These are phyloP conservation scores for Acrocalymma vagum DNA, from an alignment of 2,329 filamentous ascomycete species.

Conservation along the genomic window DNA sequence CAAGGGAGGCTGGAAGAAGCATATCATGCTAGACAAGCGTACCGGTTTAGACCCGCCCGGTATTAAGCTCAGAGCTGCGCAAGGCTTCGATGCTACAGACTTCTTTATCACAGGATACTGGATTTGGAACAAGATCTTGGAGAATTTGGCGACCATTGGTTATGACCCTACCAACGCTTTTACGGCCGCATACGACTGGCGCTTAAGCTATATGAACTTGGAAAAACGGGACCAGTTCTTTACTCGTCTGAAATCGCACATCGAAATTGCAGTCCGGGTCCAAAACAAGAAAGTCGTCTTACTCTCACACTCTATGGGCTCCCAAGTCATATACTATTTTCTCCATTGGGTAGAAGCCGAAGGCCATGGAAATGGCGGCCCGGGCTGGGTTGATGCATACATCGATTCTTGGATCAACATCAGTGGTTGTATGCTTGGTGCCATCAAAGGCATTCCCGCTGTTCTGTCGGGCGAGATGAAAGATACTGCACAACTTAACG, in stretches of 20 bases:
- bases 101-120: conserved; percentile 92
- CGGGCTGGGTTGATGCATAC: conserved; percentile 87
- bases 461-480: conserved; percentile 97
- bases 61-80: conserved; percentile 89
- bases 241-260: conserved; percentile 85
- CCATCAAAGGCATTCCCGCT: conserved; percentile 88
- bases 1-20: conserved; percentile 92
- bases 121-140: conserved; percentile 99
- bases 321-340: conserved; percentile 89
- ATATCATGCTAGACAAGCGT: conserved; percentile 94
- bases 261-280: conserved; percentile 81
- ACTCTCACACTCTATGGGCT: conserved; percentile 96
- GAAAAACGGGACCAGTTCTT: conserved; percentile 95
- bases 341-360: conserved; percentile 83
- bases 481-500: conserved; percentile 94
- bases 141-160: conserved; percentile 93
- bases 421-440: conserved; percentile 96
- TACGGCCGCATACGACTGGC: conserved; percentile 85
- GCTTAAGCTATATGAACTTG: conserved; percentile 87
- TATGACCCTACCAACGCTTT: conserved; percentile 87
- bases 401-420: conserved; percentile 98
- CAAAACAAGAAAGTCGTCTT: conserved; percentile 82
- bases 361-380: conserved; percentile 80
- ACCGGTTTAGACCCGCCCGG: conserved; percentile 91
- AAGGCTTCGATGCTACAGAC: conserved; percentile 97